Percentiles rank a stretch among this genome's conserved stretches.
phyloP scores from a whole-genome alignment of 75 land plant genomes.

The Cupressus sempervirens region DNA sequence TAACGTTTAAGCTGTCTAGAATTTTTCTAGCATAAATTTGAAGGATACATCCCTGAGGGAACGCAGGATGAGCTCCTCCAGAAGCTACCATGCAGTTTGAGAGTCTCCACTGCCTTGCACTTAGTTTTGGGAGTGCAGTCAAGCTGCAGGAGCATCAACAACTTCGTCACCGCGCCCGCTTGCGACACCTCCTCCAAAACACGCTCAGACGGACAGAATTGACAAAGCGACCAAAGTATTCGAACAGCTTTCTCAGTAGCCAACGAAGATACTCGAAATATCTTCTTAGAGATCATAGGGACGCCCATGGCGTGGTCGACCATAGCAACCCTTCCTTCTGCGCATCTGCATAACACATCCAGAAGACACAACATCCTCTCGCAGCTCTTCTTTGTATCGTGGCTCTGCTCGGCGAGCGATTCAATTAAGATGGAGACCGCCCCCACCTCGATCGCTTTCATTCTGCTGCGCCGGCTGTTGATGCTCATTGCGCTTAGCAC shows the following conservation, averaged over 20 bases:
- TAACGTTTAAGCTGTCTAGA: no score
- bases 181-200: slow-evolving; percentile 37
- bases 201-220: slow-evolving; percentile 17
- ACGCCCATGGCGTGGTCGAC: slow-evolving; percentile 59
- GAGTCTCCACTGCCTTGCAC: slow-evolving; percentile 34
- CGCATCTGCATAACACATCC: slow-evolving; percentile 31
- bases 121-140: slow-evolving; percentile 32
- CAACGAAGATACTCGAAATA: slow-evolving; percentile 44
- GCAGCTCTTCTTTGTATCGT: slow-evolving; percentile 9
- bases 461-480: slow-evolving; percentile 24
- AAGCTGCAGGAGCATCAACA: slow-evolving; percentile 27
- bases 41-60: background rate
- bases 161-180: slow-evolving; percentile 44
- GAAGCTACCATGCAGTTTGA: slow-evolving; percentile 19
- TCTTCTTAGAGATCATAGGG: slow-evolving; percentile 53
- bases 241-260: slow-evolving; percentile 51
- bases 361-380: slow-evolving; percentile 33
- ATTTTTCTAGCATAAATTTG: no score
- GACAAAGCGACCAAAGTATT: slow-evolving; percentile 29
- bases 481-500: slow-evolving; percentile 19
- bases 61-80: slow-evolving; percentile 49
- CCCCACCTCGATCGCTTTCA: slow-evolving; percentile 50
- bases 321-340: slow-evolving; percentile 54
- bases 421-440: slow-evolving; percentile 46
- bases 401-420: slow-evolving; percentile 39